Evolutionary conservation across 139 green algal genomes (phyloP).

Genomic region (Limnomonas spitsbergensis): DNA sequence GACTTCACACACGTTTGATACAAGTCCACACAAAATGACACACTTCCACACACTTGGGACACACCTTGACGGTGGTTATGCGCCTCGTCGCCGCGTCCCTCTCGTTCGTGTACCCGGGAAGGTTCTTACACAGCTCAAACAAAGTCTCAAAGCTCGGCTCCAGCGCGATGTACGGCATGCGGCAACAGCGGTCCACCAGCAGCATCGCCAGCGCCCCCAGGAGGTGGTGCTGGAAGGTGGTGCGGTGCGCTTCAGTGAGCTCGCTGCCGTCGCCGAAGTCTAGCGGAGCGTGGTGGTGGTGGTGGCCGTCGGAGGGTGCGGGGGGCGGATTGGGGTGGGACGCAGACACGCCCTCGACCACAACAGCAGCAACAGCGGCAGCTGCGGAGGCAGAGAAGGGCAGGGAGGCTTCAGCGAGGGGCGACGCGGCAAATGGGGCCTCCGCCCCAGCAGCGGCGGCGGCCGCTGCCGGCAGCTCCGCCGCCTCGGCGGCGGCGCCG

Average conservation of each 20-base stretch:
- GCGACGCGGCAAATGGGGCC: no score
- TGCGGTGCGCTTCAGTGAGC: neutral
- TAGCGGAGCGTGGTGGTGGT: no score
- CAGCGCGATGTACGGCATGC: constrained; percentile 43
- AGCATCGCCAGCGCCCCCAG: constrained; percentile 64
- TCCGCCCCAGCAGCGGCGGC: neutral
- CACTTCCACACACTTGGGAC: no score
- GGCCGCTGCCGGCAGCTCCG: no score
- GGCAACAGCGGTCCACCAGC: constrained; percentile 64
- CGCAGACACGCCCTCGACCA: no score
- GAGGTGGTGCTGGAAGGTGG: constrained; percentile 38
- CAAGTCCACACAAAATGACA: no score
- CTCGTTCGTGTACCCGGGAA: constrained; percentile 43
- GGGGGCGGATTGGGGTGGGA: no score
- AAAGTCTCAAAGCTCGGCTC: constrained; percentile 57
- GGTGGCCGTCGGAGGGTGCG: no score
- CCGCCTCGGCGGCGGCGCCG: neutral
- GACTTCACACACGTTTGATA: no score
- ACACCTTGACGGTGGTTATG: neutral
- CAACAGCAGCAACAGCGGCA: neutral
- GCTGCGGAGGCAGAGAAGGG: neutral
- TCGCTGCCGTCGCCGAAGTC: neutral
- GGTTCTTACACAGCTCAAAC: constrained; percentile 42
- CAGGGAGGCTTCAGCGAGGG: neutral
- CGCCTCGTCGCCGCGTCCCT: constrained; percentile 3